Base-by-base conservation (phyloP, 768 basidiomycete species). In the Punctularia strigosozonata region DNA sequence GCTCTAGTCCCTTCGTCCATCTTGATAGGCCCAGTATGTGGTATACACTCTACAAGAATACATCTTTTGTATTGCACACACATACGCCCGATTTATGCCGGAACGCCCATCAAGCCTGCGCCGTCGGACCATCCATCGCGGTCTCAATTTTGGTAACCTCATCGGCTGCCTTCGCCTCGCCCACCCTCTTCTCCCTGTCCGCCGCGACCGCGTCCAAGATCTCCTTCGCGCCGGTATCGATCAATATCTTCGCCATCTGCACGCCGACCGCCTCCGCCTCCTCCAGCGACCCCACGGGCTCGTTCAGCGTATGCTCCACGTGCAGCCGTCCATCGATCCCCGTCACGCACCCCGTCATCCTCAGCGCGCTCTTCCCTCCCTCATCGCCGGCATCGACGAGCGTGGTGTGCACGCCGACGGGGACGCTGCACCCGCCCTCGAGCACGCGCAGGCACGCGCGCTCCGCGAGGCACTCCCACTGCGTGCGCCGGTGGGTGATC, bases 401-500 rank as follows among this genome's bases (percentile, higher is more conserved):
- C 33, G 55, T 60, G 21, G 75, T 78, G 37, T 68, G 63, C 21
- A 88, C 80, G 3, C 92, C 94, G 13, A 99, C 91, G 3, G 94
- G 94, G 0, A 99, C 92, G 44, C 87, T 91, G 61, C 95, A 99
- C 19, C 95, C 95, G 21, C 95, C 95, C 59, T 98, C 95, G 38
- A 98, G 66, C 18, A 81, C 79, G n/a, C 81, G 68, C 46, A 98
- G 64, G 58, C 85, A 82, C 1, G 82, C 85, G 12, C 95, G 75
- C 60, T 99, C 95, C 2, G 90, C 89, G 19, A 71, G 62, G 50
- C 82, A 87, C 39, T 53, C 62, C 80, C 80, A 88, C 34, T 77
- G 68, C 0, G 89, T 90, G 54, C 71, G 66, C 62, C 77, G 73
- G 54, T 95, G 85, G 1, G 75, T 86, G 34, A 91, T 56, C 19